Evolutionary conservation across 2,329 filamentous ascomycete species (phyloP), one percentile per base, ranked within the genome.

Genomic region (Sporothrix pseudoabietina): DNA sequence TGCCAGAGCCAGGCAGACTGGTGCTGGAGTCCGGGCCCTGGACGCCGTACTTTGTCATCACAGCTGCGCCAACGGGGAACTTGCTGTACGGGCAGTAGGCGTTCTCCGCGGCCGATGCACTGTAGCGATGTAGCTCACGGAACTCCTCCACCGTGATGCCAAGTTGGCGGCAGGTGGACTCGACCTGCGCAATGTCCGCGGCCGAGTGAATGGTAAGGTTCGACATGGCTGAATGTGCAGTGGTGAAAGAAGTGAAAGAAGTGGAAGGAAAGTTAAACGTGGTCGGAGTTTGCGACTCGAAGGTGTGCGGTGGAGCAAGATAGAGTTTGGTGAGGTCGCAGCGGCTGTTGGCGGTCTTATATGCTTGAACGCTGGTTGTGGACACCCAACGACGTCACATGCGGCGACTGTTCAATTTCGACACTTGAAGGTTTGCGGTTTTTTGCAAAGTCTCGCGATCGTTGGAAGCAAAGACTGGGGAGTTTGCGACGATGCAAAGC

Each of bases 51-150:
- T 68, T 69, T 7, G 89, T 86, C 75, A 98, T 89, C 75, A 98
- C 83, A 47, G 92, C 90, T 69, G 92, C 91, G 75, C 96, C 96
- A 75, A 99, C 96, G 76, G 91, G 92, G 86, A 98, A 99, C 74
- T 91, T 88, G 78, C 93, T 97, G 86, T 98, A 97, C 3, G 93
- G 94, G 88, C 94, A 97, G 84, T 98, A 97, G 49, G 95, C 94
- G 71, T 85, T 87, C 2, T 85, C 85, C 82, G 97, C 97, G 74
- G 94, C 94, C 6, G 88, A 88, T 71, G 88, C 85, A 77, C 91
- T 90, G 79, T 87, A 85, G 73, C 84, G 81, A 71, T 87, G 87
- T 66, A 97, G 87, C 57, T 85, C 84, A 74, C 85, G 80, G 80
- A 97, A 88, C 80, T 97, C 91, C 68, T 84, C 80, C 19, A 82